Percentiles rank a stretch among this genome's conserved stretches.
Evolutionary conservation across 495 filamentous ascomycete genomes (phyloP).

Genomic region (Aspergillus nidulans): DNA sequence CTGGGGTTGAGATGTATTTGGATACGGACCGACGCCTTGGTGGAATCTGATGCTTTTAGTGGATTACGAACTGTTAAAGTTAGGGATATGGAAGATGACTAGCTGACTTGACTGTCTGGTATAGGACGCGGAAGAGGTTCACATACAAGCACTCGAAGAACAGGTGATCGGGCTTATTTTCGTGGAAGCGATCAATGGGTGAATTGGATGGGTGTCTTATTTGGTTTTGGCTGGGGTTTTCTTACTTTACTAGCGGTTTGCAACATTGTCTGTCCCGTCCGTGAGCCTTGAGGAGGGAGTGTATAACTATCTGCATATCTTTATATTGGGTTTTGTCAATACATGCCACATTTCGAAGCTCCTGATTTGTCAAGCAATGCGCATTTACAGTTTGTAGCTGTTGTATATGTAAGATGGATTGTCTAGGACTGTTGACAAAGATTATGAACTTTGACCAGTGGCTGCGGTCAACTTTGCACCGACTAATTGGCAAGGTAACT

Average conservation of each 20-base stretch:
- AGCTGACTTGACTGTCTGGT: neutral
- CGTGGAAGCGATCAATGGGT: neutral
- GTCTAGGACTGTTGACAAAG: too few relatives aligned
- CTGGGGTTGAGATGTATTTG: neutral
- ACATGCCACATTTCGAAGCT: neutral
- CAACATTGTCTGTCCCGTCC: neutral
- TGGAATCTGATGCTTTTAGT: too few relatives aligned
- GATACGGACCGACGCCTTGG: too few relatives aligned
- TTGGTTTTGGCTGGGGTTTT: neutral
- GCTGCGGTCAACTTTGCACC: neutral
- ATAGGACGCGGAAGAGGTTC: conserved; percentile 84
- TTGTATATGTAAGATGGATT: too few relatives aligned
- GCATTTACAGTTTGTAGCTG: too few relatives aligned
- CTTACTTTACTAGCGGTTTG: neutral
- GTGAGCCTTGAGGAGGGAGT: neutral
- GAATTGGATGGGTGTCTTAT: neutral
- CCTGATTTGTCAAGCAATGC: neutral
- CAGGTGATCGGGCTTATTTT: conserved; percentile 42
- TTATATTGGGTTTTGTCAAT: neutral
- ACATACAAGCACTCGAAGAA: conserved; percentile 75
- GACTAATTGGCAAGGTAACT: too few relatives aligned
- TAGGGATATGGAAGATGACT: neutral
- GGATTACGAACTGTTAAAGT: too few relatives aligned
- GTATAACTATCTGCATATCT: conserved; percentile 5
- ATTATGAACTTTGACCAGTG: too few relatives aligned